Percentiles rank a stretch among this genome's conserved stretches.
phyloP scores from a whole-genome alignment of 106 monocot species.

The Iris macrosiphon region DNA sequence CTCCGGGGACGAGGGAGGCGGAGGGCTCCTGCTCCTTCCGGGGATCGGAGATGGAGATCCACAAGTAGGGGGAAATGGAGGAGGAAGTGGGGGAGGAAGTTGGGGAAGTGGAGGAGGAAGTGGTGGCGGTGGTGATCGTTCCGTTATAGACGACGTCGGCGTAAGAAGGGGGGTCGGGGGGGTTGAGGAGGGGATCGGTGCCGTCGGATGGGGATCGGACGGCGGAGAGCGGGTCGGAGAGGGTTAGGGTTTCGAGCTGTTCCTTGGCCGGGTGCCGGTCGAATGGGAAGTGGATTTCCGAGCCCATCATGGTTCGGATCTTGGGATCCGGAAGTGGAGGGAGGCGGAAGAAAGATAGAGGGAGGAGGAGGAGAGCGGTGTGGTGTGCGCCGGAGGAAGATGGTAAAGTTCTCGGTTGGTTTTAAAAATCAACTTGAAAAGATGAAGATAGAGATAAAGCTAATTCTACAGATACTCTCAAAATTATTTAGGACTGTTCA shows the following conservation, averaged over 20 bases:
- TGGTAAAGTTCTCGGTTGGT: too few relatives aligned
- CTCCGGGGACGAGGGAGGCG: slow-evolving; percentile 60
- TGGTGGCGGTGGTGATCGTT: slow-evolving; percentile 3
- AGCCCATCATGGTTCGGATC: slow-evolving; percentile 20
- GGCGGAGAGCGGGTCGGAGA: slow-evolving; percentile 24
- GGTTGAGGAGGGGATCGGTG: slow-evolving; percentile 36
- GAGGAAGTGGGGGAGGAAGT: background rate
- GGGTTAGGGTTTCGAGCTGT: slow-evolving; percentile 56
- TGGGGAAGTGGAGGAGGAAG: background rate
- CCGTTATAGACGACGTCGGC: slow-evolving; percentile 34
- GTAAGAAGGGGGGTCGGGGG: slow-evolving; percentile 42
- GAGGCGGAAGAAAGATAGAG: background rate
- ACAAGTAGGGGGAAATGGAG: slow-evolving; percentile 26
- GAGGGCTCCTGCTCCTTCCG: slow-evolving; percentile 64
- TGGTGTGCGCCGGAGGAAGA: too few relatives aligned
- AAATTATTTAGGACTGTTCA: too few relatives aligned
- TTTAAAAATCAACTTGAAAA: too few relatives aligned
- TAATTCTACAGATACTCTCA: too few relatives aligned
- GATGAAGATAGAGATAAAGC: too few relatives aligned
- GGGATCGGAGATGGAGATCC: slow-evolving; percentile 76
- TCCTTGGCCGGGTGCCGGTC: slow-evolving; percentile 10
- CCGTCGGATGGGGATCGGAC: slow-evolving; percentile 15
- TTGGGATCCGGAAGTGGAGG: background rate
- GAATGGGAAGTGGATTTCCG: too few relatives aligned
- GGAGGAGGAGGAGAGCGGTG: background rate